Conservation (phyloP, 2,329 filamentous ascomycete genomes). For the Arthrinium puccinioides region DNA sequence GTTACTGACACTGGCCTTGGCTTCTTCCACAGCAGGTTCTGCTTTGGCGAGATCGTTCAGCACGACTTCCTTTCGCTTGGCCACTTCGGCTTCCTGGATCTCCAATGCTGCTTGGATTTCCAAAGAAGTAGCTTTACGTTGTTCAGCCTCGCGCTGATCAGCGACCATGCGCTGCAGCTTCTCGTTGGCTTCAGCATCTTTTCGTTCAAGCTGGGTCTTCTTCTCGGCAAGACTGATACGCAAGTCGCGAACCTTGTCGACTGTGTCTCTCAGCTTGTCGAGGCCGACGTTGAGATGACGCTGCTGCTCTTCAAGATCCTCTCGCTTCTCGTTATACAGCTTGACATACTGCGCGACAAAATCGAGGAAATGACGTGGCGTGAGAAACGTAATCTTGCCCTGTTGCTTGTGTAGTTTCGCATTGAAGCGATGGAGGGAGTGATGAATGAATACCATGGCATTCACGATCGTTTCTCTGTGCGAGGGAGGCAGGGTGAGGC, state of each 20-base stretch:
- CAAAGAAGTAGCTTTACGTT: conserved; percentile 78
- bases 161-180: conserved; percentile 96
- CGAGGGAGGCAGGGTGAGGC: conserved; percentile 74
- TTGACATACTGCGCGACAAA: conserved; percentile 98
- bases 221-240: conserved; percentile 88
- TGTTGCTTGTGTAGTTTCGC: conserved; percentile 83
- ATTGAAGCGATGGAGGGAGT: conserved; percentile 89
- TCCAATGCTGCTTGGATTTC: conserved; percentile 84
- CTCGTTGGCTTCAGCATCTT: conserved; percentile 92
- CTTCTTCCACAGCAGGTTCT: conserved; percentile 87
- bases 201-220: conserved; percentile 85
- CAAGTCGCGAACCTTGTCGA: conserved; percentile 92
- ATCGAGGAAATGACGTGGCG: conserved; percentile 93
- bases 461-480: conserved; percentile 93
- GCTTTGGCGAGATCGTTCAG: conserved; percentile 81
- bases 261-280: conserved; percentile 93
- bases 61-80: conserved; percentile 75
- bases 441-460: conserved; percentile 97
- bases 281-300: conserved; percentile 96
- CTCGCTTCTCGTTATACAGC: conserved; percentile 95
- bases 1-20: conserved; percentile 93
- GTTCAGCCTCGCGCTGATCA: conserved; percentile 90
- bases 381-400: conserved; percentile 86
- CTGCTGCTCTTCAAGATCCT: conserved; percentile 97
- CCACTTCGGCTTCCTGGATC: conserved; percentile 83